Evolutionary conservation across 768 basidiomycete genomes (phyloP).

Genomic region (Termitomyces sp.): DNA sequence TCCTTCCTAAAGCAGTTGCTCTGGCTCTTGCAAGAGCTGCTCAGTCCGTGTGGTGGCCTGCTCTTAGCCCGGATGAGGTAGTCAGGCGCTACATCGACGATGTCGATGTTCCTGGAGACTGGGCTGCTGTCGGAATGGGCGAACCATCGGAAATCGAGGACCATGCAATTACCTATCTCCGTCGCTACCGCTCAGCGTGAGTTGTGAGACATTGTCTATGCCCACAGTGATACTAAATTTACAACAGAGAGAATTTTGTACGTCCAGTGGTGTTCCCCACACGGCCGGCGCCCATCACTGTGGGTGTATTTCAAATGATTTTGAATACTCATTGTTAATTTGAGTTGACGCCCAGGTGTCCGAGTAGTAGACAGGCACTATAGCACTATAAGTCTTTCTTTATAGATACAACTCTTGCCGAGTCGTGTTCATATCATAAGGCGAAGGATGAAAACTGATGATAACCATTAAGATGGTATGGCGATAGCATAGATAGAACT

Average conservation of each 20-base stretch:
- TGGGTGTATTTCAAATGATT: slow-evolving; percentile 19
- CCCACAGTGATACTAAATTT: slow-evolving; percentile 5
- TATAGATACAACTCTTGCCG: slow-evolving; percentile 17
- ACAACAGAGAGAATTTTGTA: slow-evolving; percentile 53
- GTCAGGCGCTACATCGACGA: slow-evolving; percentile 85
- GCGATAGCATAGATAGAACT: slow-evolving; percentile 11
- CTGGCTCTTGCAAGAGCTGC: slow-evolving; percentile 52
- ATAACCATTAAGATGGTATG: slow-evolving; percentile 1
- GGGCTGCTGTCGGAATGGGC: slow-evolving; percentile 74
- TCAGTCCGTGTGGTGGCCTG: slow-evolving; percentile 87
- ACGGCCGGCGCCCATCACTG: slow-evolving; percentile 28
- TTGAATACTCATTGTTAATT: slow-evolving; percentile 4
- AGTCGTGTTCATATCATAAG: background rate
- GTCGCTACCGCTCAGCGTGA: slow-evolving; percentile 85
- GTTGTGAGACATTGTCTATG: slow-evolving; percentile 28
- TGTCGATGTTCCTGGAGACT: slow-evolving; percentile 64
- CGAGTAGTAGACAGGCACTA: slow-evolving; percentile 14
- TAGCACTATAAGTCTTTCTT: slow-evolving; percentile 4
- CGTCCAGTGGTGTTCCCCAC: slow-evolving; percentile 63
- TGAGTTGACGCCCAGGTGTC: slow-evolving; percentile 10
- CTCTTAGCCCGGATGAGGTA: slow-evolving; percentile 87
- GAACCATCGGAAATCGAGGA: slow-evolving; percentile 77
- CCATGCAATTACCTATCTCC: slow-evolving; percentile 84
- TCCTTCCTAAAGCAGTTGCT: slow-evolving; percentile 71
- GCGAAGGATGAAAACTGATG: background rate